Evolutionary conservation across 2,329 filamentous ascomycete species (phyloP).

Genomic region (Gyromitra esculenta): DNA sequence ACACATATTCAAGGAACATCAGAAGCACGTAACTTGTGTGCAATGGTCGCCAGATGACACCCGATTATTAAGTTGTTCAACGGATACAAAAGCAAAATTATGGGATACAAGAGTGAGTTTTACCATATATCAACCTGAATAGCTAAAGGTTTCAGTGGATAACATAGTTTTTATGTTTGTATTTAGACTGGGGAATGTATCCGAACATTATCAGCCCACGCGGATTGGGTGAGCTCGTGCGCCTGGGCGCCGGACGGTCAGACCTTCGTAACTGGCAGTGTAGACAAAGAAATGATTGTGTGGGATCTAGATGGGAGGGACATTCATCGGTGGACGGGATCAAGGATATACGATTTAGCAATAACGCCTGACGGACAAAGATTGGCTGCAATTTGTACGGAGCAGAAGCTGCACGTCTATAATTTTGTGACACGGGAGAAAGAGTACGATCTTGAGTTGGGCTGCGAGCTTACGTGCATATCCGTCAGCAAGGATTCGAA

Average conservation of each 20-base stretch:
- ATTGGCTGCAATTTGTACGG: conserved; percentile 79
- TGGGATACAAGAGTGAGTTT: conserved; percentile 75
- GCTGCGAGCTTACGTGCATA: conserved; percentile 78
- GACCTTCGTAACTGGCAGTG: conserved; percentile 80
- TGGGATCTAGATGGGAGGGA: conserved; percentile 74
- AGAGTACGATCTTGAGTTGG: conserved; percentile 76
- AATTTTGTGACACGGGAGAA: conserved; percentile 79
- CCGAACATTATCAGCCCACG: conserved; percentile 73
- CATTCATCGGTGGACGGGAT: conserved; percentile 74
- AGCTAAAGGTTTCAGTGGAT: conserved; percentile 10
- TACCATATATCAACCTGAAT: neutral
- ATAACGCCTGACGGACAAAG: conserved; percentile 81
- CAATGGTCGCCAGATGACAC: conserved; percentile 92
- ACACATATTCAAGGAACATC: conserved; percentile 66
- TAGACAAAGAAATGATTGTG: conserved; percentile 75
- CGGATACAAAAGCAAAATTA: conserved; percentile 76
- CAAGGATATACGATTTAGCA: conserved; percentile 85
- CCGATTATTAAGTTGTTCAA: conserved; percentile 83
- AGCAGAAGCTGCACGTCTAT: conserved; percentile 79
- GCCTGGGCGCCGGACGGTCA: conserved; percentile 85
- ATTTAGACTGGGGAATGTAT: conserved; percentile 71
- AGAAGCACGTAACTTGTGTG: conserved; percentile 77
- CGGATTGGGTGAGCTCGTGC: conserved; percentile 86
- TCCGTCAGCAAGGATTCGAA: conserved; percentile 82
- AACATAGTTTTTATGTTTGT: conserved; percentile 41